These are phyloP conservation scores for Cenchrus americanus DNA, from an alignment of 176 grass and related monocot genomes.

Conservation along the genomic window DNA sequence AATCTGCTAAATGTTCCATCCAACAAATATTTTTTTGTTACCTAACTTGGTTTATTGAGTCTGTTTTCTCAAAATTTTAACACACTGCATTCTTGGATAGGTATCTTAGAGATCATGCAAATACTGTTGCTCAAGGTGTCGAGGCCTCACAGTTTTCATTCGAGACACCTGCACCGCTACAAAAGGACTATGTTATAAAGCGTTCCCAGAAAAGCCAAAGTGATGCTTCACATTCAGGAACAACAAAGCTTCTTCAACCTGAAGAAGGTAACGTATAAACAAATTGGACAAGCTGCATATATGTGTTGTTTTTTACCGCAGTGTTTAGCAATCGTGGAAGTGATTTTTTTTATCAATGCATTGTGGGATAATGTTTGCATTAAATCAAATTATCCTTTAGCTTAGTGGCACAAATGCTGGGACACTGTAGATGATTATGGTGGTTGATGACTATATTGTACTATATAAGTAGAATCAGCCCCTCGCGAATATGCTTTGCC, in stretches of 20 bases:
- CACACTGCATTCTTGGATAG: conserved; percentile 27
- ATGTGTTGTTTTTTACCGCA: background rate
- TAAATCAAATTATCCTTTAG: no score
- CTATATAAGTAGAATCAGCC: no score
- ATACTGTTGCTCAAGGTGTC: conserved; percentile 11
- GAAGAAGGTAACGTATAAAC: conserved; percentile 22
- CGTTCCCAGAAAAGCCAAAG: background rate
- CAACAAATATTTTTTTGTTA: background rate
- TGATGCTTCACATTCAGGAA: background rate
- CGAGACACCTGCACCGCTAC: conserved; percentile 39
- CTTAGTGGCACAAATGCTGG: no score
- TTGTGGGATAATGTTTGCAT: background rate
- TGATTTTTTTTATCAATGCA: background rate
- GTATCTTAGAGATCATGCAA: conserved; percentile 40
- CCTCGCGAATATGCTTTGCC: no score
- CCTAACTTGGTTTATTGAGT: background rate
- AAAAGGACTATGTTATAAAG: conserved; percentile 38
- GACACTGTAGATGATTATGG: no score
- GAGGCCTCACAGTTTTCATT: conserved; percentile 51
- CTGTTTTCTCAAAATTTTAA: background rate
- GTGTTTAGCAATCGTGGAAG: background rate
- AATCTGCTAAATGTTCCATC: background rate
- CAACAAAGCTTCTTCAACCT: background rate
- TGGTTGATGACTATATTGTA: no score
- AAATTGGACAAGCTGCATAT: background rate